Evolutionary conservation across 2,329 filamentous ascomycete species (phyloP), one percentile per base, ranked within the genome.

Genomic region (Colletotrichum karsti): DNA sequence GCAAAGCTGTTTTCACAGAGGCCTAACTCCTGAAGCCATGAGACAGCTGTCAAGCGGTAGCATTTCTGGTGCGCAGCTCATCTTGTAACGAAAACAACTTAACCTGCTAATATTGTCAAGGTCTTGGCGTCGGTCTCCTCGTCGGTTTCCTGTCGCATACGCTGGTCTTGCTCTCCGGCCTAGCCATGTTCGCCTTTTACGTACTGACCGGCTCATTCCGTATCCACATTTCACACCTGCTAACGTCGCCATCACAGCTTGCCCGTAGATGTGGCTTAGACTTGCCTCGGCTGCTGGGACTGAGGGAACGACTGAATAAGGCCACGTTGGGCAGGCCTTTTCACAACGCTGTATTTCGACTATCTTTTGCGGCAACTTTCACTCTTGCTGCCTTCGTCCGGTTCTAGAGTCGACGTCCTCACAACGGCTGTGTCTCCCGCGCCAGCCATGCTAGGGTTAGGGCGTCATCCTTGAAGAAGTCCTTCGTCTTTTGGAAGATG

Each of bases 381-480:
- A 87, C 91, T 26, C 79, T 94, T 74, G 91, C 91, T 55, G 79
- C 80, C 13, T 79, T 82, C 72, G 77, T 78, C 61, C 77, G 74
- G 56, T 85, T 91, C 64, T 89, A 81, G 72, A 33, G 35, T 24
- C 35, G 8, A 8, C 10, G 18, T 20, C 28, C 9, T 48, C 37
- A 63, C 71, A 91, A 87, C 6, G 90, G 88, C 74, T 87, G 85
- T n/a, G 93, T 97, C 83, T 99, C 96, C 75, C 93, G 89, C 82
- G 93, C 88, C 74, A 99, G 83, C 95, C 95, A 99, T 62, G 87
- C 88, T 78, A 88, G 82, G 2, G 93, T 93, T 73, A 92, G 77
- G 54, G 89, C 82, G 76, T 97, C 94, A 3, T 89, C 83, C 71
- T 91, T 84, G 74, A 99, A 95, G 79, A 89, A 94, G 18, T 82